These are phyloP conservation scores for Erythrobasidium yunnanense DNA, from an alignment of 768 basidiomycete genomes.

Conservation along the genomic window DNA sequence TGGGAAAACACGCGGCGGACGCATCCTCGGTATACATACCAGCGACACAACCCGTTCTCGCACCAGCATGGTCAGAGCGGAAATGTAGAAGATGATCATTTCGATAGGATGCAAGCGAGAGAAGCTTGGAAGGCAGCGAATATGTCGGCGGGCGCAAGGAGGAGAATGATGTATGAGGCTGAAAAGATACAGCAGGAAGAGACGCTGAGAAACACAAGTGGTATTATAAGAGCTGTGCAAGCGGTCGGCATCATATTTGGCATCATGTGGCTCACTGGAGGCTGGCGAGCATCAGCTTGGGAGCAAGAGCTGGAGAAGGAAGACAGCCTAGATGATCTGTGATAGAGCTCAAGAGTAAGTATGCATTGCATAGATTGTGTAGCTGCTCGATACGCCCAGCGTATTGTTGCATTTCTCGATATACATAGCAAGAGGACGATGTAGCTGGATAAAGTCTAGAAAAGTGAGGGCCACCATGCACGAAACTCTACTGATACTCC, in stretches of 20 bases:
- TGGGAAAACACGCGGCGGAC: conserved; percentile 17
- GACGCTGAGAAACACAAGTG: conserved; percentile 1
- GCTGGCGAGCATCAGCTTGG: not conserved
- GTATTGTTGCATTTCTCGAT: too few species aligned
- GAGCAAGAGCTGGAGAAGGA: not conserved
- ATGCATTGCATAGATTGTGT: too few species aligned
- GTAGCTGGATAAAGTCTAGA: too few species aligned
- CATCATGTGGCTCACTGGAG: not conserved
- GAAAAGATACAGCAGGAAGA: conserved; percentile 14
- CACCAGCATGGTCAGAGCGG: not conserved
- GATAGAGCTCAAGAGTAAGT: too few species aligned
- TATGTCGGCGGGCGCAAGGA: conserved; percentile 18
- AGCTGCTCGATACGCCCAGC: too few species aligned
- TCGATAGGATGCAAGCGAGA: conserved; percentile 21
- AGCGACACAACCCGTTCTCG: not conserved
- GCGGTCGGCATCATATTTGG: not conserved
- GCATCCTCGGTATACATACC: not conserved
- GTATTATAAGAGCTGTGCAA: conserved; percentile 3
- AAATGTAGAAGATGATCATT: not conserved
- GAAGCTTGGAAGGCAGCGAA: conserved; percentile 15
- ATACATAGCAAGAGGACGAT: too few species aligned
- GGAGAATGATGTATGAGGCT: not conserved
- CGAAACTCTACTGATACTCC: too few species aligned
- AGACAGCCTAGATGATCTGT: not conserved
- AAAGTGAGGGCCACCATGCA: too few species aligned